Conservation (phyloP, 768 basidiomycete species). For the Gloeopeniophorella convolvens region DNA sequence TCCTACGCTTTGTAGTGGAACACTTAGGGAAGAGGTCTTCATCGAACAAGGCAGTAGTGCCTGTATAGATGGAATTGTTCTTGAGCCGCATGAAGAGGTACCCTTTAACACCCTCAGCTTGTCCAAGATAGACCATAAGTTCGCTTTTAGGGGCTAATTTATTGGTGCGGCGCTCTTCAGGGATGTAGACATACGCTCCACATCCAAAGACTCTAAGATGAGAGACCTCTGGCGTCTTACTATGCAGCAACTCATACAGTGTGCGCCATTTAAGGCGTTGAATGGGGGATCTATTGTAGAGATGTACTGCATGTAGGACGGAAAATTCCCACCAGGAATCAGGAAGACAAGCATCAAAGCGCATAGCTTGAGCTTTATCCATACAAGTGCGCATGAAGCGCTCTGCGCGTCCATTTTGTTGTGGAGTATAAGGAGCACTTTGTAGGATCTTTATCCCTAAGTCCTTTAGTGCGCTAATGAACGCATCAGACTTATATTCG, state of each 20-base stretch:
- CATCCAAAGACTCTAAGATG: constrained; percentile 25
- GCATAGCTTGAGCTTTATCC: constrained; percentile 15
- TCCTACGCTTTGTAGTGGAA: background rate
- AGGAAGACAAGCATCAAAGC: constrained; percentile 14
- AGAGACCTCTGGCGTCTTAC: constrained; percentile 14
- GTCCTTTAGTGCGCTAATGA: no score
- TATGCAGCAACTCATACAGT: constrained; percentile 11
- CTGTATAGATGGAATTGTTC: background rate
- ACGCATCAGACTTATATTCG: no score
- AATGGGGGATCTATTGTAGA: constrained; percentile 14
- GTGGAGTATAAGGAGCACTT: no score
- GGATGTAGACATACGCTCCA: constrained; percentile 21
- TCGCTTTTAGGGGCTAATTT: background rate
- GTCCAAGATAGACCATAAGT: background rate
- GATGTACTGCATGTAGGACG: constrained; percentile 2
- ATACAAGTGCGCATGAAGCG: no score
- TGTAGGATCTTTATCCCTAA: no score
- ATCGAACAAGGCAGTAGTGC: background rate
- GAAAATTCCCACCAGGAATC: constrained; percentile 17
- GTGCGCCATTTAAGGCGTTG: constrained; percentile 10
- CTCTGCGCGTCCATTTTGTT: no score
- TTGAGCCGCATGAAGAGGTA: background rate
- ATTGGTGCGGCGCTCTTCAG: constrained; percentile 13
- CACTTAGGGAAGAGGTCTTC: background rate
- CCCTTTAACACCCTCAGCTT: no score